Conservation (phyloP, 495 filamentous ascomycete species). For the Coniosporium apollinis region DNA sequence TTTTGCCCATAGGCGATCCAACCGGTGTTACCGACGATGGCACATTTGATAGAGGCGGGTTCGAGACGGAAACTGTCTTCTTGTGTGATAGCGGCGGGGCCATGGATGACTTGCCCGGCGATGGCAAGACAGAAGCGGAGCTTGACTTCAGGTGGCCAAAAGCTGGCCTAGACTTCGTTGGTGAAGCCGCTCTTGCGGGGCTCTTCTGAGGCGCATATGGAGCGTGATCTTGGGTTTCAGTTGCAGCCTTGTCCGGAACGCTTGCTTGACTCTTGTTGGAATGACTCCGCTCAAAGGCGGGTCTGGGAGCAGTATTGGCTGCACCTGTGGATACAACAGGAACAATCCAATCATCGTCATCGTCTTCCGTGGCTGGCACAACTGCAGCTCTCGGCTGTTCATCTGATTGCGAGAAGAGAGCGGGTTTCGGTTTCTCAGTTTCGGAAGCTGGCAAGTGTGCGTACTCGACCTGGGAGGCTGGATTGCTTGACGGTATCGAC, state of each 20-base stretch:
- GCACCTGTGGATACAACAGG: conserved; percentile 19
- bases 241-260: conserved; percentile 4
- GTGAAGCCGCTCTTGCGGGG: background rate
- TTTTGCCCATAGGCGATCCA: conserved; percentile 47
- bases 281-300: conserved; percentile 6
- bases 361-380: conserved; percentile 25
- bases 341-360: conserved; percentile 72
- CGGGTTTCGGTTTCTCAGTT: background rate
- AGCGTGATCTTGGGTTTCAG: conserved; percentile 24
- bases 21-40: conserved; percentile 45
- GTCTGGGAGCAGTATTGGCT: conserved; percentile 9
- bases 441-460: conserved; percentile 31
- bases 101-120: conserved; percentile 19
- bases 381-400: background rate
- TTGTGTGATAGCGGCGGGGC: conserved; percentile 28
- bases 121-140: conserved; percentile 36
- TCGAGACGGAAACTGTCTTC: conserved; percentile 48
- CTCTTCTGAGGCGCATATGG: conserved; percentile 5
- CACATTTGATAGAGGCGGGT: conserved; percentile 30
- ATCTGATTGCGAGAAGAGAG: background rate
- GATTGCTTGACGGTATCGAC: conserved; percentile 38
- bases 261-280: too few relatives aligned
- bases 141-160: conserved; percentile 32
- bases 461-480: conserved; percentile 31
- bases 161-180: conserved; percentile 2